phyloP scores from a whole-genome alignment of 2,329 filamentous ascomycete species.

The Stemphylium vesicarium region DNA sequence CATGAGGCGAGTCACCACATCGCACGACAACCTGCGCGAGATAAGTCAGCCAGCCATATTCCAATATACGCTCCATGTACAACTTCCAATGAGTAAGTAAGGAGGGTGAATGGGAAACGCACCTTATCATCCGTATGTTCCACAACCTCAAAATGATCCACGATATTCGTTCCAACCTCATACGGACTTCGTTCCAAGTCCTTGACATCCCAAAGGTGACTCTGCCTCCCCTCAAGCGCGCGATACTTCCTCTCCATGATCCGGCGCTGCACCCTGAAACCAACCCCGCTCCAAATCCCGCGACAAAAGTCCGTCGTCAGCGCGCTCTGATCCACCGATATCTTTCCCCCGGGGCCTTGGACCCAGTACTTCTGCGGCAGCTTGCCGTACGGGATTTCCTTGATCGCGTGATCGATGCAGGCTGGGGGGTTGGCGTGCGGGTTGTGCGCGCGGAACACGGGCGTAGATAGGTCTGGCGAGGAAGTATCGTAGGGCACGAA shows the following conservation, averaged over 20 bases:
- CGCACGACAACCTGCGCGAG: conserved; percentile 47
- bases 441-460: conserved; percentile 37
- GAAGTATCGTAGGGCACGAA: conserved; percentile 46
- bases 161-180: conserved; percentile 45
- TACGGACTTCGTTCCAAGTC: conserved; percentile 44
- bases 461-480: conserved; percentile 33
- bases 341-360: conserved; percentile 12
- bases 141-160: conserved; percentile 52
- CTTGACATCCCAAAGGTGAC: conserved; percentile 45
- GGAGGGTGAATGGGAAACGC: conserved; percentile 7
- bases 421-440: conserved; percentile 41
- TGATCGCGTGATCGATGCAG: conserved; percentile 48
- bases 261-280: conserved; percentile 45
- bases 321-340: conserved; percentile 34
- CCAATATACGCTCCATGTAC: no score
- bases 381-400: conserved; percentile 43
- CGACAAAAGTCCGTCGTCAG: conserved; percentile 48
- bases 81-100: no score
- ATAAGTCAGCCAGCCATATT: conserved; percentile 7
- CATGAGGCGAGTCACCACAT: conserved; percentile 48
- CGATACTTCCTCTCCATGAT: conserved; percentile 47
- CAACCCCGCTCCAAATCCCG: conserved; percentile 47
- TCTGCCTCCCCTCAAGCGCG: conserved; percentile 37
- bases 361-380: conserved; percentile 34
- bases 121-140: conserved; percentile 46